Evolutionary conservation across 192 early-diverging fungal genomes (phyloP), one percentile per base, ranked within the genome.

Genomic region (Coemansia erecta): DNA sequence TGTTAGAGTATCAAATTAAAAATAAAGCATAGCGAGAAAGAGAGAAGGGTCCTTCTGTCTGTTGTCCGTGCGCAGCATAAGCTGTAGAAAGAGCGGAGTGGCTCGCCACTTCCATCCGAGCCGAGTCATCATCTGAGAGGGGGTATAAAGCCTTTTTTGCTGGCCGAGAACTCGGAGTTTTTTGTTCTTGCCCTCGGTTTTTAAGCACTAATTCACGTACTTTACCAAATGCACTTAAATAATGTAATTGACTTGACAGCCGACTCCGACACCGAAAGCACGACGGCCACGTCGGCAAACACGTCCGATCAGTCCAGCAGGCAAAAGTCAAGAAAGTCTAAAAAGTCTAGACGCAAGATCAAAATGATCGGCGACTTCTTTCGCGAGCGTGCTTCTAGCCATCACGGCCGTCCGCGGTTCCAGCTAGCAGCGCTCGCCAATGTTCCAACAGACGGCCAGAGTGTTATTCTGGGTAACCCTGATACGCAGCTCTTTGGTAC

Each of bases 221-320:
- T 46, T 46, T 9, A 33, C 35, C 35, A 37, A 37, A 37, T 37
- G 35, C 0, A 37, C 6, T 8, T 7, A 2, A 9, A 37, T 9
- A 37, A 10, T 37, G 35, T 65, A 13, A 60, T 71, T 21, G 69
- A 71, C 33, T 54, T 71, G 9, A 71, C 69, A 24, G 54, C 31
- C 42, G 62, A 60, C 17, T 61, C 62, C 2, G 59, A 51, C 45
- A 31, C 9, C 49, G 42, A 48, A 13, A 53, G 23, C 40, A 19
- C 3, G 26, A 19, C 3, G 26, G 21, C 12, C 28, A 45, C 24
- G 0, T 33, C 22, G 13, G 9, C 47, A 49, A 42, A 41, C 10
- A 7, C 10, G 8, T 37, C 35, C 1, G 8, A 37, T 1, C 6
- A 37, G 8, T 8, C 35, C 1, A 37, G 35, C 8, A 2, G 10